These are phyloP conservation scores for Casaregolazyma lundiana DNA, from an alignment of 1,139 yeast species.

Conservation along the genomic window DNA sequence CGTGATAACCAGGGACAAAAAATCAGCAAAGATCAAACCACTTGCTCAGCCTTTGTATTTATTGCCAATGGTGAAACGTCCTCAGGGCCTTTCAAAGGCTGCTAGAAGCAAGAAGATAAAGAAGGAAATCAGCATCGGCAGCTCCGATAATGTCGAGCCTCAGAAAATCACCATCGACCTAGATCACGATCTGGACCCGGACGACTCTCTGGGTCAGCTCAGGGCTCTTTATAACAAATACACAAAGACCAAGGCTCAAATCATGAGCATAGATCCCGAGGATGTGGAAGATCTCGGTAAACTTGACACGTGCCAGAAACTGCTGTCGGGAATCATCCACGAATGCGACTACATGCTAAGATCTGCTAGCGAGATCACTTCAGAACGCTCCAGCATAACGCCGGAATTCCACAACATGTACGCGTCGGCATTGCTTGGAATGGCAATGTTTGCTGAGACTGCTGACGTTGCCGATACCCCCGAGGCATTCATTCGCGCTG, in stretches of 20 bases:
- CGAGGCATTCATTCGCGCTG: conserved; percentile 54
- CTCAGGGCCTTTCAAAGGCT: conserved; percentile 73
- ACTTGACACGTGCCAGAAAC: conserved; percentile 12
- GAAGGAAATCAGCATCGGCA: conserved; percentile 21
- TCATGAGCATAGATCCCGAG: conserved; percentile 35
- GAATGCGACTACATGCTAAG: conserved; percentile 83
- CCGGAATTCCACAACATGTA: conserved; percentile 69
- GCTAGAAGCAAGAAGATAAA: conserved; percentile 33
- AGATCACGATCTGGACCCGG: conserved; percentile 63
- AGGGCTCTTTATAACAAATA: conserved; percentile 56
- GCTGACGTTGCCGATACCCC: conserved; percentile 16
- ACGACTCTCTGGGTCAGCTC: conserved; percentile 73
- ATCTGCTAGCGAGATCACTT: conserved; percentile 30
- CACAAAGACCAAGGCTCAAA: neutral
- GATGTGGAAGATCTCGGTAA: conserved; percentile 25
- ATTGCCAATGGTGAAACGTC: conserved; percentile 50
- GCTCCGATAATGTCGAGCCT: conserved; percentile 10
- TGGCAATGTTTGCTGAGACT: conserved; percentile 41
- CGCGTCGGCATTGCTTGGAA: conserved; percentile 64
- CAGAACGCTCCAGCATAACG: conserved; percentile 28
- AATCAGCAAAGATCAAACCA: neutral
- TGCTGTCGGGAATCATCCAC: conserved; percentile 81
- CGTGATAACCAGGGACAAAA: neutral
- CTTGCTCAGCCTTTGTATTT: neutral
- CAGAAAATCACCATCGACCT: conserved; percentile 61